phyloP scores from a whole-genome alignment of 176 grass and related monocot species.

The Elymus sibiricus region DNA sequence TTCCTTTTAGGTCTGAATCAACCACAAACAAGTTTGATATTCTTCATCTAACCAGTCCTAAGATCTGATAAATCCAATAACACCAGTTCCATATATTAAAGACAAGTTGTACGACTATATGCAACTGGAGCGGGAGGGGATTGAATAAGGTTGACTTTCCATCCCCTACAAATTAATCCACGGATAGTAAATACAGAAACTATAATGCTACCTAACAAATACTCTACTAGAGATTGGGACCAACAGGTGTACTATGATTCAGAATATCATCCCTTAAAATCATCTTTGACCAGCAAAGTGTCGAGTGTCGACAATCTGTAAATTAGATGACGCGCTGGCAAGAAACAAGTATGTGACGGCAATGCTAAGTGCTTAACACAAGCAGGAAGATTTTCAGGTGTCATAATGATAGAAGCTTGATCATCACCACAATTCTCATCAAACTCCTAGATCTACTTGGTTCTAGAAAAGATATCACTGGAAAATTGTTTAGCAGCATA shows the following conservation, averaged over 20 bases:
- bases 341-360: not conserved
- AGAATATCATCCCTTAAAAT: too few relatives aligned
- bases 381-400: not conserved
- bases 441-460: too few relatives aligned
- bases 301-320: not conserved
- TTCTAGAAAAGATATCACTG: too few relatives aligned
- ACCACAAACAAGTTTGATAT: not conserved
- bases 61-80: too few relatives aligned
- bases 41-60: not conserved
- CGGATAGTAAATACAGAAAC: too few relatives aligned
- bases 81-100: too few relatives aligned
- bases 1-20: not conserved
- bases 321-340: not conserved
- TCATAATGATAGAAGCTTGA: not conserved
- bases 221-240: too few relatives aligned
- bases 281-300: too few relatives aligned
- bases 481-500: too few relatives aligned
- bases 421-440: not conserved
- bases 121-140: too few relatives aligned
- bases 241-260: too few relatives aligned
- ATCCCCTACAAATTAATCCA: conserved; percentile 24
- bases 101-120: not conserved
- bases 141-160: not conserved
- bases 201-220: too few relatives aligned
- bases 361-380: not conserved